Percentiles rank a stretch among this genome's conserved stretches.
Conservation (phyloP, 2,329 filamentous ascomycete genomes). For the Cladosporium sp. region DNA sequence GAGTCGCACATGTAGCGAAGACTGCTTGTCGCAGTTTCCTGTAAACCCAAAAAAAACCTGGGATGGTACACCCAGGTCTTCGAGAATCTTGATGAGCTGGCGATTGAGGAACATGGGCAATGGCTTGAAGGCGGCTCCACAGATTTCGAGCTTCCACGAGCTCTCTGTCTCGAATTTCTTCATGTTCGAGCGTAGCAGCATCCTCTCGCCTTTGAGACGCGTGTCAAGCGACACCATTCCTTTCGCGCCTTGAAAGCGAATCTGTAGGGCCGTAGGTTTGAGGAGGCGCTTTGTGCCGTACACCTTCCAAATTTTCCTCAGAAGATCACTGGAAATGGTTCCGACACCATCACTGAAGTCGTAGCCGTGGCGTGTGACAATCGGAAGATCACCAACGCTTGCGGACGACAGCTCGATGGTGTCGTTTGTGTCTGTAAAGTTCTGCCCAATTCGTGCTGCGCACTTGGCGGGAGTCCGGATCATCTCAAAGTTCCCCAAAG, state of each 20-base stretch:
- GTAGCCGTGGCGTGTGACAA: slow-evolving; percentile 58
- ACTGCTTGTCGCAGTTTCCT: slow-evolving; percentile 61
- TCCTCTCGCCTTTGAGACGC: slow-evolving; percentile 56
- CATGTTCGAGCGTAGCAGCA: slow-evolving; percentile 74
- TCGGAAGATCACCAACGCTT: slow-evolving; percentile 45
- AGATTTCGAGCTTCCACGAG: slow-evolving; percentile 66
- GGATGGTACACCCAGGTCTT: slow-evolving; percentile 67
- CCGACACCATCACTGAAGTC: slow-evolving; percentile 81
- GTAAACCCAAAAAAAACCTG: slow-evolving; percentile 65
- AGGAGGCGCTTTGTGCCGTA: slow-evolving; percentile 51
- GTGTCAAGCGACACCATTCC: slow-evolving; percentile 75
- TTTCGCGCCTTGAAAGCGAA: slow-evolving; percentile 73
- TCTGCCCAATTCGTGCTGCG: slow-evolving; percentile 62
- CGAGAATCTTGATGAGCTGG: slow-evolving; percentile 81
- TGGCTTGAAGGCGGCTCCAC: slow-evolving; percentile 67
- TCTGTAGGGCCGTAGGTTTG: slow-evolving; percentile 69
- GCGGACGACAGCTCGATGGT: slow-evolving; percentile 54
- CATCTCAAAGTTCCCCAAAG: slow-evolving; percentile 53
- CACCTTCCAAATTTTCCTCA: slow-evolving; percentile 61
- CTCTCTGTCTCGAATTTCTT: slow-evolving; percentile 68
- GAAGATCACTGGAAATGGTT: slow-evolving; percentile 64
- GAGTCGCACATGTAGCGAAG: slow-evolving; percentile 62
- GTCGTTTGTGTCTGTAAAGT: slow-evolving; percentile 69
- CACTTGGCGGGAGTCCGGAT: slow-evolving; percentile 60
- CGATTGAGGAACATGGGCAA: slow-evolving; percentile 73